These are phyloP conservation scores for Mycena galopus DNA, from an alignment of 768 basidiomycete genomes.

Conservation along the genomic window DNA sequence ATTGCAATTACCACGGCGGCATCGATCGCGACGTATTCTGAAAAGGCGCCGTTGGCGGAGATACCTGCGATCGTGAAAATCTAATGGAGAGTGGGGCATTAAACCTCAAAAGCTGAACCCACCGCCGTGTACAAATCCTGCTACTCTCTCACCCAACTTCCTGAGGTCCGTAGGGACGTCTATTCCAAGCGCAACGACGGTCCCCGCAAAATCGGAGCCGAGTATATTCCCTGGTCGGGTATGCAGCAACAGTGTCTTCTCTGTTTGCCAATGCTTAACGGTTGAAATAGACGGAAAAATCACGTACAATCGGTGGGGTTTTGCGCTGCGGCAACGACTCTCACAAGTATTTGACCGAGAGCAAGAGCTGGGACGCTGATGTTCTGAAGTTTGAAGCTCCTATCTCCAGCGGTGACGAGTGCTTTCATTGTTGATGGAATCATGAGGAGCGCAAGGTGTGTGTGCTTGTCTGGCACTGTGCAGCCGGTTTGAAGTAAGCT, in stretches of 20 bases:
- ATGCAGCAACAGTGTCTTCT: neutral
- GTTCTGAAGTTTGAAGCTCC: constrained; percentile 31
- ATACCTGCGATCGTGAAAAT: too few species aligned
- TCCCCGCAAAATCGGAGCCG: constrained; percentile 44
- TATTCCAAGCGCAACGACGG: constrained; percentile 34
- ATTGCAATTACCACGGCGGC: constrained; percentile 36
- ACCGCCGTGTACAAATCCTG: constrained; percentile 27
- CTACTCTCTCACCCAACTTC: constrained; percentile 38
- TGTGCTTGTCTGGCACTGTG: too few species aligned
- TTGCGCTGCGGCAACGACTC: constrained; percentile 41
- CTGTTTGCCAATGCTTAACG: neutral
- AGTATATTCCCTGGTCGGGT: constrained; percentile 33
- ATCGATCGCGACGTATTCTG: constrained; percentile 39
- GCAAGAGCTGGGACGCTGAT: constrained; percentile 31
- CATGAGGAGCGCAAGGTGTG: too few species aligned
- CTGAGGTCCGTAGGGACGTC: constrained; percentile 23
- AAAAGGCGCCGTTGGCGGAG: constrained; percentile 20
- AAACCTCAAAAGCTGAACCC: neutral
- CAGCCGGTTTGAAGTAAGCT: too few species aligned
- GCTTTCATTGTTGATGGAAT: constrained; percentile 10
- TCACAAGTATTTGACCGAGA: constrained; percentile 39
- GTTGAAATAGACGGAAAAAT: neutral
- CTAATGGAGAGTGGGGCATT: neutral
- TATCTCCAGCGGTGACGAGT: constrained; percentile 36
- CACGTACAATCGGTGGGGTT: constrained; percentile 44